Percentiles rank a stretch among this genome's conserved stretches.
Evolutionary conservation across 108 stramenopile genomes (phyloP).

Genomic region (Cyclotella sp.): DNA sequence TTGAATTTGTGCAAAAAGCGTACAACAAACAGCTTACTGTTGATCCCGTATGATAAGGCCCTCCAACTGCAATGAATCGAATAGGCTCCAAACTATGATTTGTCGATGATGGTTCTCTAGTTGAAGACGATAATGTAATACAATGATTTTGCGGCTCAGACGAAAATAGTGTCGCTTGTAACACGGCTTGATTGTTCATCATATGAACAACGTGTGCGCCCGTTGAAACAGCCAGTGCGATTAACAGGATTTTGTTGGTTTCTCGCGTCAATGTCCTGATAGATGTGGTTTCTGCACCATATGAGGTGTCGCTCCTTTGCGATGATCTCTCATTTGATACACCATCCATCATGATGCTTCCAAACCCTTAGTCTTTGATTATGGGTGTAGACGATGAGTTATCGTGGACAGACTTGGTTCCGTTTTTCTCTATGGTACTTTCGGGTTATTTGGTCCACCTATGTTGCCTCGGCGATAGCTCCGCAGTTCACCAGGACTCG

Average conservation of each 20-base stretch:
- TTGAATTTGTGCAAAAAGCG: background rate
- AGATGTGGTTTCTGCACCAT: background rate
- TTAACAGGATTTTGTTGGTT: slow-evolving; percentile 5
- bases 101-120: background rate
- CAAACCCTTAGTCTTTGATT: too few species aligned
- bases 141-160: background rate
- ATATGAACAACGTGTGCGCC: background rate
- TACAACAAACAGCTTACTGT: slow-evolving; percentile 14
- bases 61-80: slow-evolving; percentile 30
- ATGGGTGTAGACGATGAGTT: too few species aligned
- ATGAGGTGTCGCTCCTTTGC: background rate
- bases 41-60: slow-evolving; percentile 27
- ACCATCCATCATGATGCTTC: too few species aligned
- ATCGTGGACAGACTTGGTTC: too few species aligned
- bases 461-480: too few species aligned
- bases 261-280: background rate
- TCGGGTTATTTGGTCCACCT: too few species aligned
- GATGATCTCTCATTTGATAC: background rate
- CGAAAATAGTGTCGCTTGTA: background rate
- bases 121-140: background rate
- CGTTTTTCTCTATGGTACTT: too few species aligned
- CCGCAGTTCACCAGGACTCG: too few species aligned
- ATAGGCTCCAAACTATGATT: slow-evolving; percentile 17
- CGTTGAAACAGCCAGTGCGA: background rate
- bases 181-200: background rate